Evolutionary conservation across 108 stramenopile genomes (phyloP).

Genomic region (Cyclotella baltica): DNA sequence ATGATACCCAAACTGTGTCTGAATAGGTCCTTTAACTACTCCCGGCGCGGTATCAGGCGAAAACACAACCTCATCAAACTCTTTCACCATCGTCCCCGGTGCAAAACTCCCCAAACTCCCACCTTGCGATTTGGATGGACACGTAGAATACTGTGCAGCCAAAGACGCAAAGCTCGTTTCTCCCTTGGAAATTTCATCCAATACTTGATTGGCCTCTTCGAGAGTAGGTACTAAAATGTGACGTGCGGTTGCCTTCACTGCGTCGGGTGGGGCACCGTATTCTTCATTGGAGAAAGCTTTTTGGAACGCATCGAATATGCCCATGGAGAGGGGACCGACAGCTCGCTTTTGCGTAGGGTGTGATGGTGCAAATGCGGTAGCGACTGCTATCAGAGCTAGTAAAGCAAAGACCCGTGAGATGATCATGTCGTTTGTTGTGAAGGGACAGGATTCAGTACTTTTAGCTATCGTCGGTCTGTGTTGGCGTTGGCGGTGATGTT

Average conservation of each 20-base stretch:
- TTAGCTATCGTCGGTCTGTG: too few species aligned
- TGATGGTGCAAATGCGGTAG: slow-evolving; percentile 27
- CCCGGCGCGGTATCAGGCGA: slow-evolving; percentile 61
- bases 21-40: slow-evolving; percentile 64
- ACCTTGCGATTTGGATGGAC: slow-evolving; percentile 67
- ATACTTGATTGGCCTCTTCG: slow-evolving; percentile 61
- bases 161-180: slow-evolving; percentile 56
- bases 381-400: slow-evolving; percentile 9
- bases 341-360: not conserved
- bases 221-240: slow-evolving; percentile 75
- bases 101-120: slow-evolving; percentile 75
- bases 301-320: slow-evolving; percentile 61
- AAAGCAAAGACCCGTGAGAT: slow-evolving; percentile 12
- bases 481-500: too few species aligned
- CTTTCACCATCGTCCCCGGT: slow-evolving; percentile 84
- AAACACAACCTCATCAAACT: slow-evolving; percentile 86
- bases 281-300: slow-evolving; percentile 70
- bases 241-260: slow-evolving; percentile 78
- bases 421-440: not conserved
- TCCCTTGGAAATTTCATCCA: slow-evolving; percentile 55
- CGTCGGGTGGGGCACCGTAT: slow-evolving; percentile 76
- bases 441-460: not conserved
- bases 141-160: slow-evolving; percentile 71
- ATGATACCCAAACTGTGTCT: slow-evolving; percentile 82
- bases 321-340: slow-evolving; percentile 50